phyloP scores from a whole-genome alignment of 2,329 filamentous ascomycete species.

The Emergomyces africanus region DNA sequence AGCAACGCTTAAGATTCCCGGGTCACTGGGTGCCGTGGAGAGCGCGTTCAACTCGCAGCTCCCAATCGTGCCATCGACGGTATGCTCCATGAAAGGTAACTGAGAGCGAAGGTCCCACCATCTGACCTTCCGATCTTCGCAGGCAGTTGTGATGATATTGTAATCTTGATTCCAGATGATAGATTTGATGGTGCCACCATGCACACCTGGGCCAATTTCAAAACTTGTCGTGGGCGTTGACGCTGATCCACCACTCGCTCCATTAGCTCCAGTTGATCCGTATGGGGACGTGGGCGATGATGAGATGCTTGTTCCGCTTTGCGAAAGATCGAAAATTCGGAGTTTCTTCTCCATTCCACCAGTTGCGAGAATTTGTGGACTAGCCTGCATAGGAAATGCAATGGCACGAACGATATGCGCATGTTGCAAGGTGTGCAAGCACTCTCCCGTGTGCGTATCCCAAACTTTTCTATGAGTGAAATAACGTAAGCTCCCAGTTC shows the following conservation, averaged over 20 bases:
- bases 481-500: conserved; percentile 4
- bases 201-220: conserved; percentile 75
- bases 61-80: conserved; percentile 72
- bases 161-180: conserved; percentile 88
- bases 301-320: conserved; percentile 31
- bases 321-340: conserved; percentile 76
- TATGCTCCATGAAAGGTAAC: conserved; percentile 60
- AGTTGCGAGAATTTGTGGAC: conserved; percentile 72
- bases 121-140: conserved; percentile 77
- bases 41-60: conserved; percentile 79
- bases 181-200: conserved; percentile 83
- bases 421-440: conserved; percentile 75
- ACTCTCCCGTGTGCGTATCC: conserved; percentile 91
- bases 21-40: conserved; percentile 45
- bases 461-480: conserved; percentile 64
- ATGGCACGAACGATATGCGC: conserved; percentile 91
- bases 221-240: conserved; percentile 54
- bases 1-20: conserved; percentile 72
- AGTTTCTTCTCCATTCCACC: conserved; percentile 95
- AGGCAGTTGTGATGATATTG: conserved; percentile 80
- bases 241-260: conserved; percentile 24
- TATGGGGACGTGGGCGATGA: conserved; percentile 29
- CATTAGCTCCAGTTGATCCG: conserved; percentile 19
- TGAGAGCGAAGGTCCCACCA: conserved; percentile 86
- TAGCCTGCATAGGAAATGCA: conserved; percentile 71